A percentile compares a stretch with the other conserved stretches of the same genome.
Evolutionary conservation across 2,329 filamentous ascomycete species (phyloP).

Genomic region (Neonectria ditissima): DNA sequence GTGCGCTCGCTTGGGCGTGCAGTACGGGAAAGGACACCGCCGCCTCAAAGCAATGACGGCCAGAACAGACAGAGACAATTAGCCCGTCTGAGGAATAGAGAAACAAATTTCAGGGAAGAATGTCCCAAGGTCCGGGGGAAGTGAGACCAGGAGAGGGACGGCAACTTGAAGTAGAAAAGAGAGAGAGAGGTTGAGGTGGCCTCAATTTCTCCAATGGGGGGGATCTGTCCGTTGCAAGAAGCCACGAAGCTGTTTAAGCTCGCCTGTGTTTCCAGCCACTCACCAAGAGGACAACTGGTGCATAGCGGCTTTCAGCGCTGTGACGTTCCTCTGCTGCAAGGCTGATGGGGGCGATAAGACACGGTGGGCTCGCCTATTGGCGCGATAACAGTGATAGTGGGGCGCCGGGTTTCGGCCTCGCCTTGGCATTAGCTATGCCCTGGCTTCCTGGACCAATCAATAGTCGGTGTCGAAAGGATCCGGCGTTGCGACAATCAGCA

Average conservation of each 20-base stretch:
- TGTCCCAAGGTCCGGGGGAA: slow-evolving; percentile 28
- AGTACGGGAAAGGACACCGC: slow-evolving; percentile 30
- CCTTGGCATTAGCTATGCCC: slow-evolving; percentile 25
- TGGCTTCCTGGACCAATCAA: slow-evolving; percentile 38
- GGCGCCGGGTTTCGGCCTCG: slow-evolving; percentile 22
- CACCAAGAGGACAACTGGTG: slow-evolving; percentile 53
- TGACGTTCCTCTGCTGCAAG: slow-evolving; percentile 45
- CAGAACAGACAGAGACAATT: slow-evolving; percentile 30
- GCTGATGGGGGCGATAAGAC: slow-evolving; percentile 37
- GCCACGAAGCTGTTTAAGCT: slow-evolving; percentile 45
- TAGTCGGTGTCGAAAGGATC: slow-evolving; percentile 15
- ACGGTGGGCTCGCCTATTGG: slow-evolving; percentile 26
- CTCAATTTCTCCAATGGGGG: slow-evolving; percentile 46
- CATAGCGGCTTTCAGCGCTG: slow-evolving; percentile 35
- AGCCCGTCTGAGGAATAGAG: slow-evolving; percentile 26
- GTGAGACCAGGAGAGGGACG: slow-evolving; percentile 29
- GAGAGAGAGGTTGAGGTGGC: slow-evolving; percentile 51
- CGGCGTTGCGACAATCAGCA: background rate
- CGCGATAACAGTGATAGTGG: slow-evolving; percentile 33
- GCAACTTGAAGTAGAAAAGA: slow-evolving; percentile 1
- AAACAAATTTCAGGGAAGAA: slow-evolving; percentile 18
- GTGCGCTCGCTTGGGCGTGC: slow-evolving; percentile 38
- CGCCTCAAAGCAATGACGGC: slow-evolving; percentile 21
- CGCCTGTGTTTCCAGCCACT: slow-evolving; percentile 39
- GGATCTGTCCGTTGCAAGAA: slow-evolving; percentile 38